Evolutionary conservation across 495 filamentous ascomycete genomes (phyloP), one percentile per base, ranked within the genome.

Genomic region (Annulohypoxylon stygium): DNA sequence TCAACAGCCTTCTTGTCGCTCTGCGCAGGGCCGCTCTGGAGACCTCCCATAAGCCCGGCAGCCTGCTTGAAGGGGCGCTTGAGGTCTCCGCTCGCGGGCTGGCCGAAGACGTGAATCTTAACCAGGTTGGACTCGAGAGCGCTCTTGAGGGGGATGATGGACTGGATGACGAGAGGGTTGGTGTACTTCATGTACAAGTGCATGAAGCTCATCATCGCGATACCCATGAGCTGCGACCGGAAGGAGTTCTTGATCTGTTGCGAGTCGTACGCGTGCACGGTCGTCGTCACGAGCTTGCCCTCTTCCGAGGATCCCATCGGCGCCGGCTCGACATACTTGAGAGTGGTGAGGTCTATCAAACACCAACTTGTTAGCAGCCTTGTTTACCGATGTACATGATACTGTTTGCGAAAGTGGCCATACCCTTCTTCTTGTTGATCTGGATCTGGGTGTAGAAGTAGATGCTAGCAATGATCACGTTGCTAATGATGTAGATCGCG

Each of bases 181-280:
- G 95, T 97, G 91, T 97, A 98, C 83, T 97, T 93, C 86, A 99
- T 90, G 90, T 98, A 98, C 74, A 98, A 69, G 85, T 98, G 96
- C 96, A 99, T 98, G 78, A 97, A 90, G 70, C 83, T 89, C 96
- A 98, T 98, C 96, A 99, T 98, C 76, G 88, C 93, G 57, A 99
- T 86, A 58, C 96, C 96, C 92, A 97, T 97, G 71, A 97, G 83
- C 81, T 97, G 94, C 73, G 90, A 87, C 85, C 94, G 94, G 84
- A 92, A 91, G 74, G 93, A 85, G 73, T 87, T 86, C 84, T 91
- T 91, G 78, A 98, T 87, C 84, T 99, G 96, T 65, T 85, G 84
- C 74, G 90, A 83, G 80, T 99, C 96, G 86, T 99, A 98, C 71
- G 93, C 93, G 81, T 94, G 91, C 81, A 97, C 88, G 71, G 96